phyloP scores from a whole-genome alignment of 2,329 filamentous ascomycete genomes.

The Aspergillus calidoustus region DNA sequence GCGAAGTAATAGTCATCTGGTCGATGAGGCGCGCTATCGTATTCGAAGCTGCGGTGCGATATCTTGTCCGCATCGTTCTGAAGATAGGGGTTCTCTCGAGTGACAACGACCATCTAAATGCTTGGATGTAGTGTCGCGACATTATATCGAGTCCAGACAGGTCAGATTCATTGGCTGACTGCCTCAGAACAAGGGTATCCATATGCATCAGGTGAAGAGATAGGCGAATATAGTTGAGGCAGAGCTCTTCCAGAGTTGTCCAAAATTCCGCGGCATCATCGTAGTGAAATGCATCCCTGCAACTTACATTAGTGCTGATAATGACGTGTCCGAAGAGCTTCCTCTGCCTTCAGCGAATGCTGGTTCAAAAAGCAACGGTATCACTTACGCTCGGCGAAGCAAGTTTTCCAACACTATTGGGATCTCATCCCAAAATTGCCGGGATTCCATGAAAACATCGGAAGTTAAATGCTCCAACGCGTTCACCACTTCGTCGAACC shows the following conservation, averaged over 20 bases:
- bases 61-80: slow-evolving; percentile 35
- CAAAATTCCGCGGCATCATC: slow-evolving; percentile 36
- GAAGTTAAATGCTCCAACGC: slow-evolving; percentile 40
- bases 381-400: slow-evolving; percentile 44
- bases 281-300: slow-evolving; percentile 37
- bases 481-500: slow-evolving; percentile 46
- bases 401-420: slow-evolving; percentile 46
- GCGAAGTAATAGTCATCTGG: slow-evolving; percentile 31
- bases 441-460: slow-evolving; percentile 43
- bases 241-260: slow-evolving; percentile 46
- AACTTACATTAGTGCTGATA: slow-evolving; percentile 9
- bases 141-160: slow-evolving; percentile 34
- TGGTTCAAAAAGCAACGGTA: background rate
- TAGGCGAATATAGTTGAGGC: slow-evolving; percentile 45
- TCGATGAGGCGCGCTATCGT: slow-evolving; percentile 37
- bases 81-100: slow-evolving; percentile 43
- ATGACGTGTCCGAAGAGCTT: background rate
- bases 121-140: slow-evolving; percentile 40
- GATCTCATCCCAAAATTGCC: slow-evolving; percentile 52
- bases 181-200: slow-evolving; percentile 42
- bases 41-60: slow-evolving; percentile 33
- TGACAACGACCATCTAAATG: slow-evolving; percentile 43
- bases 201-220: slow-evolving; percentile 47
- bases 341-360: background rate
- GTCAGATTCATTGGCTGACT: slow-evolving; percentile 35